These are phyloP conservation scores for Colletotrichum siamense DNA, from an alignment of 2,329 filamentous ascomycete genomes.

Conservation along the genomic window DNA sequence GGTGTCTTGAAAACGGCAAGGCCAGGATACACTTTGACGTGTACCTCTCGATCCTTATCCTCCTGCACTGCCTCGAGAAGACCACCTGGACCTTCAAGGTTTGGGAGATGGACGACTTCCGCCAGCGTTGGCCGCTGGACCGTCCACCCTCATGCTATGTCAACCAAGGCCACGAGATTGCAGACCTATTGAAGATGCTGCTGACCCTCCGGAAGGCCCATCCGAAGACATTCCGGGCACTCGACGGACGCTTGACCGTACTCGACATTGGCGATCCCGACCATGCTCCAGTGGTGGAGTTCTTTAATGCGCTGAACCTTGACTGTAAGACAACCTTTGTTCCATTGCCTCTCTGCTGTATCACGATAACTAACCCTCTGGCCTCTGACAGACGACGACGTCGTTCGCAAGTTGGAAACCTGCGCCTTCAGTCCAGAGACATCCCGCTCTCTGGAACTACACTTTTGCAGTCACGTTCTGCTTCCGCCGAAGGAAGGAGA, in stretches of 20 bases:
- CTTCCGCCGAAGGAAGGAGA: constrained; percentile 34
- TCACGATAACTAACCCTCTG: neutral
- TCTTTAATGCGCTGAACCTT: constrained; percentile 62
- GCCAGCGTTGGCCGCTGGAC: constrained; percentile 66
- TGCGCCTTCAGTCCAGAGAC: constrained; percentile 30
- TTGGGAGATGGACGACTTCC: constrained; percentile 68
- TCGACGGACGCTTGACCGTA: constrained; percentile 52
- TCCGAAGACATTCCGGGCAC: constrained; percentile 54
- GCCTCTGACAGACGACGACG: constrained; percentile 24
- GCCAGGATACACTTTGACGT: constrained; percentile 64
- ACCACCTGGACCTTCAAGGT: constrained; percentile 73
- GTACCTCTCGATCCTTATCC: constrained; percentile 66
- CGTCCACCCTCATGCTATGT: constrained; percentile 61
- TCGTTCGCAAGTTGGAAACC: constrained; percentile 31
- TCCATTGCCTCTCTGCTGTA: neutral
- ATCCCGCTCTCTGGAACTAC: constrained; percentile 56
- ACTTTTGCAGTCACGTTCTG: constrained; percentile 54
- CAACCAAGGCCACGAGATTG: constrained; percentile 63
- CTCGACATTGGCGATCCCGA: constrained; percentile 52
- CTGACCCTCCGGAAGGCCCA: constrained; percentile 65
- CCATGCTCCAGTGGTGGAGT: constrained; percentile 41
- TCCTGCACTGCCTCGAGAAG: constrained; percentile 71
- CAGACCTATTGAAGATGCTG: constrained; percentile 65
- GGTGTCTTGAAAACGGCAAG: constrained; percentile 65
- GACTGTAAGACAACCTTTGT: constrained; percentile 51